Base-by-base conservation (phyloP, 1,139 yeast genomes). In the Pichia sp. region DNA sequence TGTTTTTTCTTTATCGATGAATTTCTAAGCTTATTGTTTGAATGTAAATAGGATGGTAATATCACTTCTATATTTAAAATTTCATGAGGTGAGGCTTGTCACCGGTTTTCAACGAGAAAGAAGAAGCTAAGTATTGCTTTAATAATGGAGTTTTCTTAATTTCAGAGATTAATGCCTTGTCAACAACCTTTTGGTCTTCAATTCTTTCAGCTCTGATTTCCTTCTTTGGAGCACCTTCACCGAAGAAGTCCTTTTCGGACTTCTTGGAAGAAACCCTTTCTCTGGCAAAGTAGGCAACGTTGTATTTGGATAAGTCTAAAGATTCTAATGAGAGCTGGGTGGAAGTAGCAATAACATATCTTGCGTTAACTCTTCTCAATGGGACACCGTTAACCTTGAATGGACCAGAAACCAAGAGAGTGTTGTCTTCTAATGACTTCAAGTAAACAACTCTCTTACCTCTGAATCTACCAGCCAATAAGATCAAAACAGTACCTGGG, bases 301-400 rank as follows among this genome's bases (percentile, higher is more conserved):
- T 83, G 86, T 87, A 93, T 81, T 93, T 93, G 72, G 92, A 81
- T 67, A 87, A 91, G 73, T 91, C 91, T 66, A 92, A 91, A 67
- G 85, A 80, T 60, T 83, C 80, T 69, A 92, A 84, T 67, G 83
- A 77, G 71, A 93, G 89, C 76, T 83, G 79, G 78, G 99, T 93
- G 68, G 97, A 91, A 74, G 99, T 95, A 72, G 98, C 99, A 80
- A 93, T 93, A 72, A 93, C 98, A 81, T 93, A 95, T 79, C 97
- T 91, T 71, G 98, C 86, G 79, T 93, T 93, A 67, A 93, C 98
- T 85, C 99, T 90, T 86, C 97, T 90, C 77, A 93, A 86, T 78
- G 99, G 99, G 69, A 93, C 99, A 84, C 99, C 99, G 80, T 95
- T 95, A 73, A 93, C 90, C 86, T 93, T 95, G 96, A 93, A 95